phyloP scores from a whole-genome alignment of 495 filamentous ascomycete species.

The Xylaria longipes region DNA sequence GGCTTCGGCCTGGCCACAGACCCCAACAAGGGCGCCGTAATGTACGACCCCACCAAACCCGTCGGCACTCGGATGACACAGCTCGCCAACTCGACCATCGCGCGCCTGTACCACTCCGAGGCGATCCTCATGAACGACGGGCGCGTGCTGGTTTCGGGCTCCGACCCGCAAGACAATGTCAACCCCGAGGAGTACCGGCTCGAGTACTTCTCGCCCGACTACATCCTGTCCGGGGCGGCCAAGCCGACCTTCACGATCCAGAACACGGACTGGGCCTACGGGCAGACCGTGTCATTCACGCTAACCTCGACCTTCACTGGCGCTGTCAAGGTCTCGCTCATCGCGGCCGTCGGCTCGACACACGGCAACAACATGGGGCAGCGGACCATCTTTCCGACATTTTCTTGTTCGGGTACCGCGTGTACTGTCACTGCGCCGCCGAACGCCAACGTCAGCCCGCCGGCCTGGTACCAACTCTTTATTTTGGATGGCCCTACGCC shows the following conservation, averaged over 20 bases:
- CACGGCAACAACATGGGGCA: constrained; percentile 57
- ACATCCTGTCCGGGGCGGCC: constrained; percentile 44
- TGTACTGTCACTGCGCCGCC: constrained; percentile 54
- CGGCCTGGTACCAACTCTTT: constrained; percentile 54
- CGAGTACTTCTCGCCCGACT: constrained; percentile 57
- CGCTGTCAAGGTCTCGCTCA: constrained; percentile 44
- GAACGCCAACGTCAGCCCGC: constrained; percentile 47
- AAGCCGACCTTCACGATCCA: constrained; percentile 42
- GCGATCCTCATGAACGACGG: constrained; percentile 55
- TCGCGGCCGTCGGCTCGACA: constrained; percentile 48
- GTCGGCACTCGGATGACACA: constrained; percentile 51
- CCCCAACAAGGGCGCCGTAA: constrained; percentile 53
- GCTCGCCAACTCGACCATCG: constrained; percentile 57
- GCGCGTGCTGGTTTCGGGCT: constrained; percentile 57
- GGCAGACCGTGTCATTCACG: constrained; percentile 33
- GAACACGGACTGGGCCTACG: constrained; percentile 46
- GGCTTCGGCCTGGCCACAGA: constrained; percentile 53
- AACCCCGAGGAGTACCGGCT: constrained; percentile 55
- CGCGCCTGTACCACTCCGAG: constrained; percentile 57
- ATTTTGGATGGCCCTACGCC: constrained; percentile 51
- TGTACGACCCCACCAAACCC: constrained; percentile 56
- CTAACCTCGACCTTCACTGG: constrained; percentile 30
- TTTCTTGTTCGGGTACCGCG: constrained; percentile 41
- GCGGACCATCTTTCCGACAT: constrained; percentile 53
- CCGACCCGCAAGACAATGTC: constrained; percentile 50